phyloP scores from a whole-genome alignment of 768 basidiomycete genomes.

The Amanita rimosa region DNA sequence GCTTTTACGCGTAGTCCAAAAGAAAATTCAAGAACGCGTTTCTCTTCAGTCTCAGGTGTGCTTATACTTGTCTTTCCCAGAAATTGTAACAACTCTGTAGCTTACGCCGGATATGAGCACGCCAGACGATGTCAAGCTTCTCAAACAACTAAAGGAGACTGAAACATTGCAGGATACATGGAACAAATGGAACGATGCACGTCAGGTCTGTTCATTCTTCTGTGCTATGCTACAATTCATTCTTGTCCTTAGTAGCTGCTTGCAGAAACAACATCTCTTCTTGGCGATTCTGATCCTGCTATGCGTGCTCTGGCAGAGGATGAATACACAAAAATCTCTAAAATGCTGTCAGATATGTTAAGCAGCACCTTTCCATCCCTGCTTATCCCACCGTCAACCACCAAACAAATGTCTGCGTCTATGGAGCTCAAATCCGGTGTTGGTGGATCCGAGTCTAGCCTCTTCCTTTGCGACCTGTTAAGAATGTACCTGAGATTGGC shows the following conservation, averaged over 20 bases:
- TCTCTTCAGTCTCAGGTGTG: conserved; percentile 31
- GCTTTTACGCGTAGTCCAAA: conserved; percentile 42
- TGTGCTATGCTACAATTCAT: background rate
- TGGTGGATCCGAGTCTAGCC: conserved; percentile 79
- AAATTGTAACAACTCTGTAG: conserved; percentile 18
- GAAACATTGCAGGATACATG: conserved; percentile 61
- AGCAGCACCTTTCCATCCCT: conserved; percentile 51
- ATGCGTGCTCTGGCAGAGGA: conserved; percentile 68
- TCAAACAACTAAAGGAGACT: conserved; percentile 57
- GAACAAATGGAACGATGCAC: conserved; percentile 46
- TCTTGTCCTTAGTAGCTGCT: conserved; percentile 41
- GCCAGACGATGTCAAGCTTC: conserved; percentile 42
- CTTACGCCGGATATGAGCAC: conserved; percentile 42
- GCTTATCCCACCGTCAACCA: conserved; percentile 62
- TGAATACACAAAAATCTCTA: conserved; percentile 42
- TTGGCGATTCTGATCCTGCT: conserved; percentile 61
- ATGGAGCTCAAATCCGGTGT: conserved; percentile 90
- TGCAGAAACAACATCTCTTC: conserved; percentile 47
- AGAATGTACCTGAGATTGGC: conserved; percentile 73
- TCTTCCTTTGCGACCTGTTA: conserved; percentile 70
- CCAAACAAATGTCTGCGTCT: conserved; percentile 59
- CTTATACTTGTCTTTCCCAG: background rate
- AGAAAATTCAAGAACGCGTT: conserved; percentile 38
- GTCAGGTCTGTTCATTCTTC: conserved; percentile 32
- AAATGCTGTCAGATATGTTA: conserved; percentile 21